Conservation (phyloP, 371 early-diverging fungal genomes). For the Choanephora cucurbitarum region DNA sequence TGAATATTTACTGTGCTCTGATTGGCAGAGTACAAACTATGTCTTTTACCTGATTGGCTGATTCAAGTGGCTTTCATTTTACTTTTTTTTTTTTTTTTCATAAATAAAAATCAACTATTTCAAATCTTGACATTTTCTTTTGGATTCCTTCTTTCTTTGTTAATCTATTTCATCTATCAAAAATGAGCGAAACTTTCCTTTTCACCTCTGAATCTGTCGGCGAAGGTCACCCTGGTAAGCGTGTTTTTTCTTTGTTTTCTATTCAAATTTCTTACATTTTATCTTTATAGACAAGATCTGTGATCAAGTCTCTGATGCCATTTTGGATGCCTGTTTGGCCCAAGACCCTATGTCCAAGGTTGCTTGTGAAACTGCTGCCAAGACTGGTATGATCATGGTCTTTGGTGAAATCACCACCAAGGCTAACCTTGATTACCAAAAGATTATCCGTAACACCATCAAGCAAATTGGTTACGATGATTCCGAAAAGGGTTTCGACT, state of each 20-base stretch:
- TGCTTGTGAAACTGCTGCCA: constrained; percentile 99
- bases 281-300: constrained; percentile 97
- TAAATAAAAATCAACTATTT: constrained; percentile 7
- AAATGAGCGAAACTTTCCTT: constrained; percentile 76
- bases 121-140: constrained; percentile 7
- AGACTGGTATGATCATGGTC: constrained; percentile 99
- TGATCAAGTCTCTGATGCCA: constrained; percentile 98
- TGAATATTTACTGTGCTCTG: constrained; percentile 4
- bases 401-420: constrained; percentile 99
- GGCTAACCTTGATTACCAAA: constrained; percentile 96
- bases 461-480: constrained; percentile 98
- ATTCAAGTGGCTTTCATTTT: constrained; percentile 16
- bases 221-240: constrained; percentile 96
- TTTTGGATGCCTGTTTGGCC: constrained; percentile 97
- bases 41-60: constrained; percentile 10
- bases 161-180: constrained; percentile 2
- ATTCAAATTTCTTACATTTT: too few species aligned
- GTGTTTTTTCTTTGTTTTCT: too few species aligned
- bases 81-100: constrained; percentile 5
- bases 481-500: constrained; percentile 98
- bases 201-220: constrained; percentile 99
- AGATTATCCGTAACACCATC: constrained; percentile 96
- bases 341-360: constrained; percentile 98
- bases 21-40: constrained; percentile 22
- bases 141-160: constrained; percentile 9